phyloP scores from a whole-genome alignment of 371 early-diverging fungal species.

The Syncephalis plumigaleata region DNA sequence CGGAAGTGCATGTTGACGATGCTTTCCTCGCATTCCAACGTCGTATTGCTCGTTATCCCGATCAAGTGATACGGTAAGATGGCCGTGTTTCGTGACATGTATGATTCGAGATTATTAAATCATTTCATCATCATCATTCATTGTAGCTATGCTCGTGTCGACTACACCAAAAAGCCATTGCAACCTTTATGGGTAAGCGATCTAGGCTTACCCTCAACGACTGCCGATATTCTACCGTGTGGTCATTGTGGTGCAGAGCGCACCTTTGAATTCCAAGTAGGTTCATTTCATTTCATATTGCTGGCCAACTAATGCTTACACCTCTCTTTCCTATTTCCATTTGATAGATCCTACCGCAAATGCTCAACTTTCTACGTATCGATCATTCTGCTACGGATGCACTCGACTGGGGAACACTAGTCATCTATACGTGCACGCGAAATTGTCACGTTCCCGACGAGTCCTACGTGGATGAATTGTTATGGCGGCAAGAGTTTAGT shows the following conservation, averaged over 20 bases:
- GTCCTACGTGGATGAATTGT: conserved; percentile 39
- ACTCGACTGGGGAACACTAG: conserved; percentile 84
- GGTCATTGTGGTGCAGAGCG: conserved; percentile 52
- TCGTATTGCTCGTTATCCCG: conserved; percentile 54
- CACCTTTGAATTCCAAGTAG: conserved; percentile 84
- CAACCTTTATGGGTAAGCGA: conserved; percentile 74
- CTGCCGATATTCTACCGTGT: conserved; percentile 45
- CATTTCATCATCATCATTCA: too few relatives aligned
- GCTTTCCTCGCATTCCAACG: conserved; percentile 84
- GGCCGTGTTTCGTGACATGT: too few relatives aligned
- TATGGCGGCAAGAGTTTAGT: conserved; percentile 53
- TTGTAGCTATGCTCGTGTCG: conserved; percentile 41
- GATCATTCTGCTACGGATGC: conserved; percentile 50
- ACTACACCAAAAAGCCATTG: conserved; percentile 29
- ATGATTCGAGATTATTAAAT: neutral
- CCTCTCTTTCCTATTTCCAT: too few relatives aligned
- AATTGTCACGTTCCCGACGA: conserved; percentile 43
- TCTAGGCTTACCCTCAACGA: conserved; percentile 26
- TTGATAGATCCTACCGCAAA: conserved; percentile 56
- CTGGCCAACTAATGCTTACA: neutral
- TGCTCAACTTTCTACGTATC: conserved; percentile 65
- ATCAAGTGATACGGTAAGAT: conserved; percentile 68
- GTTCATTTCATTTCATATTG: too few relatives aligned
- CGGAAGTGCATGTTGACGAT: conserved; percentile 73
- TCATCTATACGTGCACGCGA: conserved; percentile 71